A percentile compares a stretch with the other conserved stretches of the same genome.
These are phyloP conservation scores for Vigna reflexopilosa DNA, from an alignment of 306 rosid genomes.

Conservation along the genomic window DNA sequence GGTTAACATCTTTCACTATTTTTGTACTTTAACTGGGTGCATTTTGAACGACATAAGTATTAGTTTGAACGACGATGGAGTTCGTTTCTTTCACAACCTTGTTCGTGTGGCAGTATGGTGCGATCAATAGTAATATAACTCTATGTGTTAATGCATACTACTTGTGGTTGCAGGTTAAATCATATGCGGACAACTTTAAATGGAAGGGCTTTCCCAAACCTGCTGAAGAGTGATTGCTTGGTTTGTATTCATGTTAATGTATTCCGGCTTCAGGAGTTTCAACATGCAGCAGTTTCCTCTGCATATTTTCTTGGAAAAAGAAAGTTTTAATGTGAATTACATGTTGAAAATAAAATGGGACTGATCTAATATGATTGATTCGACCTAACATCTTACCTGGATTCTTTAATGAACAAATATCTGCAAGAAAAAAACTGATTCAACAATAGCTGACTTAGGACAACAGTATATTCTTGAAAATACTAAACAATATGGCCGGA, in stretches of 20 bases:
- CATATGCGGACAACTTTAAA: conserved; percentile 96
- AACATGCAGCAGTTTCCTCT: conserved; percentile 46
- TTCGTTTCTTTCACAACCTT: conserved; percentile 26
- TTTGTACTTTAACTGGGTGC: not conserved
- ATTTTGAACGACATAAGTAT: not conserved
- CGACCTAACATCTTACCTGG: not conserved
- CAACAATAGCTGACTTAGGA: not conserved
- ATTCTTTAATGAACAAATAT: not conserved
- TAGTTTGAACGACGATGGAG: conserved; percentile 22
- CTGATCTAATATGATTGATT: conserved; percentile 14
- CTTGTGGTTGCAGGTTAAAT: conserved; percentile 63
- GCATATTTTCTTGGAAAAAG: conserved; percentile 44
- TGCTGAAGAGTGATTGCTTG: conserved; percentile 56
- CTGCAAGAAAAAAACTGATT: not conserved
- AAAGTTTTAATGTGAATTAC: conserved; percentile 41
- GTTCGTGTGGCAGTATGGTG: not conserved
- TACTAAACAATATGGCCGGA: not conserved
- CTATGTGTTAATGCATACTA: conserved; percentile 20
- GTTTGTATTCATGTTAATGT: conserved; percentile 37
- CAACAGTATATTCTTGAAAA: not conserved
- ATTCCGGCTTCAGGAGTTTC: conserved; percentile 42
- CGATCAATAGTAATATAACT: not conserved
- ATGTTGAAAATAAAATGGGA: conserved; percentile 56
- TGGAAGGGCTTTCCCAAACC: conserved; percentile 88
- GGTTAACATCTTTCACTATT: conserved; percentile 60